Evolutionary conservation across 192 early-diverging fungal species (phyloP), one percentile per base, ranked within the genome.

Genomic region (Glomus cerebriforme): DNA sequence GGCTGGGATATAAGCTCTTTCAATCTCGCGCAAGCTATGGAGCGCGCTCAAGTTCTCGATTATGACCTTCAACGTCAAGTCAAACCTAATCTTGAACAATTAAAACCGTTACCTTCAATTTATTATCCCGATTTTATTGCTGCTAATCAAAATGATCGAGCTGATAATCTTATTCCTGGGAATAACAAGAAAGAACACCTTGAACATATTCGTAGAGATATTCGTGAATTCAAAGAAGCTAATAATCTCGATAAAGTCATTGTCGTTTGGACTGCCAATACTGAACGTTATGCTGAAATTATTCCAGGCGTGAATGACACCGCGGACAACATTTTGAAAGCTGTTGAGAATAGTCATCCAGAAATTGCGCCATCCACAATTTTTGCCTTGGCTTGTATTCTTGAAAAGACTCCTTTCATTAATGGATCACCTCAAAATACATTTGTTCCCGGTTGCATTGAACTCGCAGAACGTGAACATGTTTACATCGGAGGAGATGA

Each of bases 91-190:
- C 91, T 99, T 87, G 83, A 87, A 39, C 79, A 83, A 70, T 85
- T 98, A 79, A 92, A 92, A 83, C 98, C 98, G 34, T 86, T 99
- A 80, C 95, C 97, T 34, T 96, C 95, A 66, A 93, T 98, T 76
- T 99, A 99, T 92, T 99, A 96, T 88, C 98, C 98, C 27, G 96
- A 98, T 87, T 99, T 96, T 81, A 98, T 99, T 82, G 98, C 98
- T 54, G 96, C 96, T 77, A 99, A 99, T 90, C 98, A 99, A 88
- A 92, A 89, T 75, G 97, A 96, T 79, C 93, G 98, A 73, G 98
- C 98, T 62, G 91, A 99, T 88, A 97, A 99, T 85, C 83, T 96
- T 58, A 83, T 99, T 73, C 80, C 85, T 35, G 94, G 95, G 58
- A 87, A 88, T 68, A 87, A 93, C 86, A 98, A 97, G 92, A 90